Base-by-base conservation (phyloP, 2,329 filamentous ascomycete species). In the Cercospora berteroae region DNA sequence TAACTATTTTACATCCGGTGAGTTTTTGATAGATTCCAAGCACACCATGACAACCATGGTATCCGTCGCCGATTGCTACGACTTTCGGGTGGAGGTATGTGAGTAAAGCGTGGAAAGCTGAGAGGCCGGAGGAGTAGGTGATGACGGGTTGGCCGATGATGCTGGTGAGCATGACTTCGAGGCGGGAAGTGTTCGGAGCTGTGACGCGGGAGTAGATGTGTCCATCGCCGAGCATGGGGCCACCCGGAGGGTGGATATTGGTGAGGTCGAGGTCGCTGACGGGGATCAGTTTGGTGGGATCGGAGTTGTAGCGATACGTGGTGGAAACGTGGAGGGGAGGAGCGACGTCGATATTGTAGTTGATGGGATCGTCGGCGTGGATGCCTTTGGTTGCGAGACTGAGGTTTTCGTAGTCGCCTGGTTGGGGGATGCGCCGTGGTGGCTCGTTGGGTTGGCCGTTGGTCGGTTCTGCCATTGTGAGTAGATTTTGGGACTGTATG, bases 11-110 rank as follows among this genome's bases (percentile, higher is more conserved):
- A 27, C 96, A 86, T 0, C 90, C 90, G 27, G 89, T 92, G 60
- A 97, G 87, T 70, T 92, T 91, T 67, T 85, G 80, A 71, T 96
- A 84, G 64, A 98, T 81, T 33, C 80, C 80, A 73, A 97, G 86
- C 31, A 97, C 91, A 69, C 92, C 93, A 79, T 97, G 93, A 80
- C 92, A 96, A 74, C 95, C 95, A 81, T 98, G 95, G 81, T 98
- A 99, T 50, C 93, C 94, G 16, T 86, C 88, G 42, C 89, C 89
- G 71, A 98, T 93, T 72, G 93, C 90, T 65, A 98, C 88, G 67
- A 90, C 89, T 73, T 88, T 88, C 0, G 95, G 95, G 78, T 96
- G 93, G 8, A 96, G 81, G 75, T 89, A 88, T n/a, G 94, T 89
- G 2, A 98, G 85, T 67, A 96, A 83, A 33, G 92, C 94, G 79